Base-by-base conservation (phyloP, 192 early-diverging fungal genomes). In the Entomortierella lignicola region DNA sequence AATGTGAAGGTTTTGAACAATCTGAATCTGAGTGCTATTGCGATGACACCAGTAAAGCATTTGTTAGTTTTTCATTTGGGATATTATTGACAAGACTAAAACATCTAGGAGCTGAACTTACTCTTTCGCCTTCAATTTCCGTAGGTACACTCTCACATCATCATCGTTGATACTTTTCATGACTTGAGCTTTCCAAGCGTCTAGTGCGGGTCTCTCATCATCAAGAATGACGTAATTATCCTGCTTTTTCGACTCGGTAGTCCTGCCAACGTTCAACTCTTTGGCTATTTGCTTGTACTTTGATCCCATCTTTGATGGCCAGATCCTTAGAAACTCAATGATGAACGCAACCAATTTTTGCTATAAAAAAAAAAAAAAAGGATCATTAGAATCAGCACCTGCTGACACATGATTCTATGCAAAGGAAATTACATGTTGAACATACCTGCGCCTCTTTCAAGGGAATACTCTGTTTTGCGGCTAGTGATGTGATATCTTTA, bases 251-350 rank as follows among this genome's bases (percentile, higher is more conserved):
- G 62, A 60, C 8, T 69, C 66, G 0, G 55, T 43, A 11, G 25
- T 6, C 17, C 48, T 79, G 7, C 66, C 75, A 48, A 47, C 31
- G 44, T 69, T 69, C 20, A 79, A 26, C 21, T 79, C 75, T 13
- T 70, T 69, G 29, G 56, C 61, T 15, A 79, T 56, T 32, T 79
- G 75, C 23, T 58, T 63, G 48, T 70, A 70, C 27, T 79, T 79
- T 32, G 75, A 69, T 5, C 43, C 54, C 75, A 79, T 42, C 26
- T 48, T 69, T 5, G 60, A 64, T 1, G 75, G 75, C 75, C 75
- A 79, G 23, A 79, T 79, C 21, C 75, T 59, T 42, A 79, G 32
- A 61, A 79, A 79, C 32, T 79, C 75, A n/a, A 79, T 79, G 13
- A 79, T 70, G 21, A 79, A 79, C 26, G 75, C 61, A 1, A 70